A percentile compares a stretch with the other conserved stretches of the same genome.
Evolutionary conservation across 257 asterid species (phyloP).

Genomic region (Avicennia marina): DNA sequence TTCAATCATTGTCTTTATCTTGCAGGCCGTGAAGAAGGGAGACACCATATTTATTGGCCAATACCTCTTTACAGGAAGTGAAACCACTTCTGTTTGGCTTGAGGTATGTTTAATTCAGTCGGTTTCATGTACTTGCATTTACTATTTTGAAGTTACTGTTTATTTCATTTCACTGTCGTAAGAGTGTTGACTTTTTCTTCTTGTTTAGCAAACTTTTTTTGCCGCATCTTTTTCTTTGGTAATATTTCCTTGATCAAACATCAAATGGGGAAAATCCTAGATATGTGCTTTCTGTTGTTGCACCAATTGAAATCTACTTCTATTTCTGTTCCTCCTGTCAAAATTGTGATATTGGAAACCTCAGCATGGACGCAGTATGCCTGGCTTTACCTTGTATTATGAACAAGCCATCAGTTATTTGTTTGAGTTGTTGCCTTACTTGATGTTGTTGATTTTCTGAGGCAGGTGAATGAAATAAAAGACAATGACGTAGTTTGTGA

Average conservation of each 20-base stretch:
- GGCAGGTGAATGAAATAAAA: constrained; percentile 80
- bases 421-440: not conserved
- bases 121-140: not conserved
- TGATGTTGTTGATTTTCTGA: not conserved
- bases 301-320: too few relatives aligned
- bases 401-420: too few relatives aligned
- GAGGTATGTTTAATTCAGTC: constrained; percentile 37
- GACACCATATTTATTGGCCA: constrained; percentile 75
- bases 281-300: too few relatives aligned
- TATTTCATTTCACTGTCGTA: too few relatives aligned
- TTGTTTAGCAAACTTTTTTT: not conserved
- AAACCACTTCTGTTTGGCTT: constrained; percentile 76
- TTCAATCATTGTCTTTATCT: not conserved
- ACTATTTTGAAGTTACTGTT: too few relatives aligned
- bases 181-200: too few relatives aligned
- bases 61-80: constrained; percentile 77
- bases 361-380: not conserved
- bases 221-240: not conserved
- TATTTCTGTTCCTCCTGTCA: too few relatives aligned
- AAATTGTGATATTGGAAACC: too few relatives aligned
- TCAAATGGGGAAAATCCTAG: too few relatives aligned
- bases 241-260: too few relatives aligned
- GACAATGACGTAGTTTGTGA: constrained; percentile 73
- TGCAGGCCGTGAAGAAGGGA: constrained; percentile 68
- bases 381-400: too few relatives aligned